Conservation (phyloP, 2,329 filamentous ascomycete genomes). For the Aspergillus ruber region DNA sequence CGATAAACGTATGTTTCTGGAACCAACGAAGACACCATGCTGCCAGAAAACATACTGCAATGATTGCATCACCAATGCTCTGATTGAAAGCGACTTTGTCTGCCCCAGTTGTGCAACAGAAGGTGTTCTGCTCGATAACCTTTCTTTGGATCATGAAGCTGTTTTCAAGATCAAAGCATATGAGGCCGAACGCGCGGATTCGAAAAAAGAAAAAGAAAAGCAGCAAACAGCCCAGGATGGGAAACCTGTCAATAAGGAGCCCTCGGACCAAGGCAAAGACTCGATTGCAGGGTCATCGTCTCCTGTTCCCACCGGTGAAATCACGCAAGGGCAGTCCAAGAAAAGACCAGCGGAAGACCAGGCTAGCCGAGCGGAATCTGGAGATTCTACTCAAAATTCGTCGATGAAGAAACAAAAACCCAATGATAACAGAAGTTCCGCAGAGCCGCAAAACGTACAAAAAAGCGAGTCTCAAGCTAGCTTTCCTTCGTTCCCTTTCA, state of each 20-base stretch:
- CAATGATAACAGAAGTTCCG: slow-evolving; percentile 24
- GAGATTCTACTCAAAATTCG: slow-evolving; percentile 30
- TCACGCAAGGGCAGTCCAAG: slow-evolving; percentile 47
- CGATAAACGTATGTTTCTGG: slow-evolving; percentile 97
- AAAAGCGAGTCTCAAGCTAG: slow-evolving; percentile 10
- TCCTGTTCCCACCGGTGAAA: slow-evolving; percentile 26
- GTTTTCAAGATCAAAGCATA: slow-evolving; percentile 73
- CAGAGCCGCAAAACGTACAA: slow-evolving; percentile 9
- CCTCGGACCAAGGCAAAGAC: slow-evolving; percentile 6
- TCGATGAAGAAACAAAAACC: slow-evolving; percentile 40
- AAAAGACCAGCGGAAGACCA: slow-evolving; percentile 79
- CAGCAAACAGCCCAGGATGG: slow-evolving; percentile 22
- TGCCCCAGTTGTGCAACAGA: slow-evolving; percentile 89
- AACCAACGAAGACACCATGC: slow-evolving; percentile 98
- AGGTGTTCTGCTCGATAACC: slow-evolving; percentile 86
- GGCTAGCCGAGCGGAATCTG: slow-evolving; percentile 46
- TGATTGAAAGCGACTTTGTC: slow-evolving; percentile 96
- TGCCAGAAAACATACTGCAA: slow-evolving; percentile 98
- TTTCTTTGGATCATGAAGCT: slow-evolving; percentile 73
- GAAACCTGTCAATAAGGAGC: slow-evolving; percentile 12
- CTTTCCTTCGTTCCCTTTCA: slow-evolving; percentile 20
- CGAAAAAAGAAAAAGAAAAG: slow-evolving; percentile 39
- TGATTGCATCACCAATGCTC: slow-evolving; percentile 98
- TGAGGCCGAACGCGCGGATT: slow-evolving; percentile 47
- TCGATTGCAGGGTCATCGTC: slow-evolving; percentile 17